Evolutionary conservation across 345 rosid genomes (phyloP).

Genomic region (Kandelia obovata): DNA sequence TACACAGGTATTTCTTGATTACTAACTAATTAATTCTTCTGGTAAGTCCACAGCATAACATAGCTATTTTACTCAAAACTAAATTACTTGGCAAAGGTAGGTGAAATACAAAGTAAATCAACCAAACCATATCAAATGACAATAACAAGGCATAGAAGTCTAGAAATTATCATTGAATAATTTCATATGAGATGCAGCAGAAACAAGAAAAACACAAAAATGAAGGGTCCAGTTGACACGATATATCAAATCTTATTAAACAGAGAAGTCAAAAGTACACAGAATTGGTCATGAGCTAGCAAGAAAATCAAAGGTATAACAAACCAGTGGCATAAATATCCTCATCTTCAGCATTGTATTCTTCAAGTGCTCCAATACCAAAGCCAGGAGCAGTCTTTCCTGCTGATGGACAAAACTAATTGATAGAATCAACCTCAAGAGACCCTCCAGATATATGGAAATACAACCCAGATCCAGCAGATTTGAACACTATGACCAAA

Average conservation of each 20-base stretch:
- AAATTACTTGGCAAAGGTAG: neutral
- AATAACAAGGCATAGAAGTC: too few relatives aligned
- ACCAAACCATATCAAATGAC: neutral
- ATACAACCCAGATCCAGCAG: constrained; percentile 13
- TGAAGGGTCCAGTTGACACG: too few relatives aligned
- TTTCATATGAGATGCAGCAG: neutral
- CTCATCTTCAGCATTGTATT: constrained; percentile 93
- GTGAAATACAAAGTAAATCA: neutral
- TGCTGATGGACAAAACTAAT: constrained; percentile 56
- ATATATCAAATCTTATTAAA: too few relatives aligned
- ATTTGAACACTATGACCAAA: neutral
- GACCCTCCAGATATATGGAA: constrained; percentile 12
- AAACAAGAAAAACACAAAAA: neutral
- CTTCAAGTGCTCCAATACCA: constrained; percentile 99
- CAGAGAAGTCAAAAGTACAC: neutral
- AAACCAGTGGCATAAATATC: constrained; percentile 74
- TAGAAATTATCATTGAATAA: too few relatives aligned
- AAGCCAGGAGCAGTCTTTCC: constrained; percentile 91
- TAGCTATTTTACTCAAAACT: neutral
- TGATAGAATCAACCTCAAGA: constrained; percentile 30
- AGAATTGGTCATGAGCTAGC: neutral
- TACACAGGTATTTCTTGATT: neutral
- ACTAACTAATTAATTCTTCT: neutral
- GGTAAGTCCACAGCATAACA: neutral
- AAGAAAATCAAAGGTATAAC: constrained; percentile 14